Percentiles rank a stretch among this genome's conserved stretches.
phyloP scores from a whole-genome alignment of 1,284 basidiomycete species.

The Meira miltonrushii region DNA sequence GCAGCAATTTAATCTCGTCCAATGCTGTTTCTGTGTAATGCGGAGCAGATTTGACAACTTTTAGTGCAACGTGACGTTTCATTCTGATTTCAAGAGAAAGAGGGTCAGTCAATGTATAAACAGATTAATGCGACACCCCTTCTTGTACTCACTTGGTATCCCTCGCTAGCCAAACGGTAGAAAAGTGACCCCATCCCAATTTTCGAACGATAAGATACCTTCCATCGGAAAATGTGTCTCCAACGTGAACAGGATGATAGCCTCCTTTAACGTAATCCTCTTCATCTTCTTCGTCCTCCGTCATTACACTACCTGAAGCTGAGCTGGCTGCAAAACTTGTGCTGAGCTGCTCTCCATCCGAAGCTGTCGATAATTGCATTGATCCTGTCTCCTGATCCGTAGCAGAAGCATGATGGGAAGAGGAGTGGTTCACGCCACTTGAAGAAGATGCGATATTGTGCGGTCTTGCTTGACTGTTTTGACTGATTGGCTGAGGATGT shows the following conservation, averaged over 20 bases:
- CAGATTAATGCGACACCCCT: too few relatives aligned
- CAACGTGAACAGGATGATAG: constrained; percentile 89
- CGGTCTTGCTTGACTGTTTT: constrained; percentile 8
- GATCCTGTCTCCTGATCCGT: neutral
- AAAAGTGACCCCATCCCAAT: constrained; percentile 96
- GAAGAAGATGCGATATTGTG: neutral
- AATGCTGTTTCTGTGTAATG: constrained; percentile 96
- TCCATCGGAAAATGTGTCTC: constrained; percentile 80
- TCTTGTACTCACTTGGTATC: constrained; percentile 39
- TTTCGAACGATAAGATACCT: constrained; percentile 89
- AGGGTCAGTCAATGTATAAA: constrained; percentile 10
- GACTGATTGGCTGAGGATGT: constrained; percentile 12
- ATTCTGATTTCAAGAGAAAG: constrained; percentile 59
- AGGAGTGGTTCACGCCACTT: neutral
- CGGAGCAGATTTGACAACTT: constrained; percentile 95
- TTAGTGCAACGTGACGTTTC: constrained; percentile 93
- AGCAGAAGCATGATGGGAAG: neutral
- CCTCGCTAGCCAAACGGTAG: constrained; percentile 54
- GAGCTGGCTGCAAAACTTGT: constrained; percentile 13
- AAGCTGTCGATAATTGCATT: neutral
- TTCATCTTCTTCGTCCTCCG: constrained; percentile 55
- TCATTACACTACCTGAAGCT: constrained; percentile 42
- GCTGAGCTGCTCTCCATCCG: constrained; percentile 6
- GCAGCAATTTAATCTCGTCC: constrained; percentile 96
- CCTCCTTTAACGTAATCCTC: constrained; percentile 60